Percentiles rank a stretch among this genome's conserved stretches.
phyloP scores from a whole-genome alignment of 2,329 filamentous ascomycete genomes.

The Celoporthe dispersa region DNA sequence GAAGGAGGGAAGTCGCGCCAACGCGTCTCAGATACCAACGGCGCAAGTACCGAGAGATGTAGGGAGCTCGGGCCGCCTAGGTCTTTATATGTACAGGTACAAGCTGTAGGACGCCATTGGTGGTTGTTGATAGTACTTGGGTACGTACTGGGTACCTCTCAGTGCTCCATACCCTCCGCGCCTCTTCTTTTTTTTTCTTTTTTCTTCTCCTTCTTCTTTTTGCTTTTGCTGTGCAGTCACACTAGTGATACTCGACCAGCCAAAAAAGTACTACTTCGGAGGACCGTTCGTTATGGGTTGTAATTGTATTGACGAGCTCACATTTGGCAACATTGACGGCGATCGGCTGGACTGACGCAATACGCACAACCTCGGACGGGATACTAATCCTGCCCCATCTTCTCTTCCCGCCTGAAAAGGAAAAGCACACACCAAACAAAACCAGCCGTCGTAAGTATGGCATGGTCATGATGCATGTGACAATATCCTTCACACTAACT shows the following conservation, averaged over 20 bases:
- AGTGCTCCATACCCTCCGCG: neutral
- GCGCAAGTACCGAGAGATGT: neutral
- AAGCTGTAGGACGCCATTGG: no score
- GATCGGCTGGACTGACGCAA: neutral
- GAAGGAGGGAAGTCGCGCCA: neutral
- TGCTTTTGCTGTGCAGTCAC: neutral
- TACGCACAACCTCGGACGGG: neutral
- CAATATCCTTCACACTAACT: neutral
- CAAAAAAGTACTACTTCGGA: neutral
- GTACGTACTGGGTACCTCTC: neutral
- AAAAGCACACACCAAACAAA: neutral
- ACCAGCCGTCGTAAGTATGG: neutral
- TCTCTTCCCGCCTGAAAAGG: neutral
- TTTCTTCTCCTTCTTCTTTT: neutral
- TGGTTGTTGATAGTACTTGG: no score
- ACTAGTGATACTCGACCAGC: neutral
- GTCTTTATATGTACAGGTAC: no score
- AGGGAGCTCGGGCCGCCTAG: neutral
- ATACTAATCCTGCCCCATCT: neutral
- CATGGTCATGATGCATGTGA: neutral
- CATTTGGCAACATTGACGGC: neutral
- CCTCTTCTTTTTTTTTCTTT: no score
- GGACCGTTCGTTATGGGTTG: neutral
- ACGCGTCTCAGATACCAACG: neutral
- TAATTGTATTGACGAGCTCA: neutral